Base-by-base conservation (phyloP, 139 green algal species). In the Chlamydomonas incerta region DNA sequence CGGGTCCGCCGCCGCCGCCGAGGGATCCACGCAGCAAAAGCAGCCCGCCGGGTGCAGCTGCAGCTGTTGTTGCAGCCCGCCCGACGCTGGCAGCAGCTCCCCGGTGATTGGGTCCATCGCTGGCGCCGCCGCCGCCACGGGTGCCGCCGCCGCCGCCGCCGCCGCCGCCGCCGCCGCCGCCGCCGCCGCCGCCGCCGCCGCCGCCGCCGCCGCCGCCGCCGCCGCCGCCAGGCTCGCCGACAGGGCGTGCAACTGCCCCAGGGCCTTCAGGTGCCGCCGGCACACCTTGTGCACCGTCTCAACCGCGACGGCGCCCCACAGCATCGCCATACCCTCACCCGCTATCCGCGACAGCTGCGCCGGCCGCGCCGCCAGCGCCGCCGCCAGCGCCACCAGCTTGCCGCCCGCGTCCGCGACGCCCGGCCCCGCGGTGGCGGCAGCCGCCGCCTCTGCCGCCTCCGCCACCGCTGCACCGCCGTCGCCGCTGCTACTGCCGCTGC, bases 231-330 rank as follows among this genome's bases (percentile, higher is more conserved):
- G 41, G 63, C 4, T 52, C 1, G 46, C 34, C 15, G 76, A 50
- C 41, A 83, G 26, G 3, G 41, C 41, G 80, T 85, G 80, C 31
- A 85, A 50, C 66, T 70, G 65, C 4, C 66, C 66, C 11, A 85
- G 66, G 24, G 80, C 80, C 52, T 85, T 69, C 6, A 85, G 66
- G 66, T 34, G 66, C 23, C 80, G 80, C 24, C 80, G 47, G 4
- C 5, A 5, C 21, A 85, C 80, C 67, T 85, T 85, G 47, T 76
- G 66, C 14, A 85, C 24, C 0, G 80, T 50, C 46, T 85, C 80
- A 23, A 24, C 34, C 58, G 66, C 80, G 23, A 85, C 80, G 0
- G 66, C 31, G 21, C 31, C 66, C 80, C 80, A 85, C 66, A 85
- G 80, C 33, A 68, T 20, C 23, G 31, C 10, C 80, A 85, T 85